Conservation (phyloP, 202 grass and related monocot genomes). For the Setaria italica region DNA sequence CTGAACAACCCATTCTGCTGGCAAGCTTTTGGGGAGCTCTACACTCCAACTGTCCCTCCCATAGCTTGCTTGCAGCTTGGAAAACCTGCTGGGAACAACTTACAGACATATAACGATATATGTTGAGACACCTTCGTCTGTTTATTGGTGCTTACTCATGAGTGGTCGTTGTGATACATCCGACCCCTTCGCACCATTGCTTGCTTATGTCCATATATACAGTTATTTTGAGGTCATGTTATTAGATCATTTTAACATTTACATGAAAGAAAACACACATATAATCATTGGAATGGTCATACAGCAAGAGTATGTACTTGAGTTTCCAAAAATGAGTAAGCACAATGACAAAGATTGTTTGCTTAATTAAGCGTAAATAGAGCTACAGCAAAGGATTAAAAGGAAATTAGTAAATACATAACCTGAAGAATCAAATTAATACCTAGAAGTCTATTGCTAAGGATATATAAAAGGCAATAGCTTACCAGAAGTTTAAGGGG, state of each 20-base stretch:
- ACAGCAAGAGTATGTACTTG: conserved; percentile 38
- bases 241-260: conserved; percentile 36
- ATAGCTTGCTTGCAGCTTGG: conserved; percentile 90
- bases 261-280: conserved; percentile 44
- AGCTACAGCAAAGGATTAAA: conserved; percentile 9
- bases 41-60: conserved; percentile 74
- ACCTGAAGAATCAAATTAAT: conserved; percentile 22
- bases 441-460: conserved; percentile 22
- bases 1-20: conserved; percentile 97
- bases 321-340: conserved; percentile 31
- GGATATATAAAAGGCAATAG: conserved; percentile 14
- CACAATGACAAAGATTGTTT: conserved; percentile 8
- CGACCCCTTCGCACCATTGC: conserved; percentile 78
- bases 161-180: conserved; percentile 71
- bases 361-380: conserved; percentile 29
- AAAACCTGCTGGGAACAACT: conserved; percentile 86
- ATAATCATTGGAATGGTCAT: conserved; percentile 36
- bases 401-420: conserved; percentile 29
- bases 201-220: conserved; percentile 72
- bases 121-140: conserved; percentile 65
- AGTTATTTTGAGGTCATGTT: conserved; percentile 52
- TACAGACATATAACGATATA: conserved; percentile 79
- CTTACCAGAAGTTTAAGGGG: not conserved
- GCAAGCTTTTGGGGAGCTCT: conserved; percentile 88
- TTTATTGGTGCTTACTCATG: conserved; percentile 57